Conservation (phyloP, 768 basidiomycete species). For the Trametes meyenii region DNA sequence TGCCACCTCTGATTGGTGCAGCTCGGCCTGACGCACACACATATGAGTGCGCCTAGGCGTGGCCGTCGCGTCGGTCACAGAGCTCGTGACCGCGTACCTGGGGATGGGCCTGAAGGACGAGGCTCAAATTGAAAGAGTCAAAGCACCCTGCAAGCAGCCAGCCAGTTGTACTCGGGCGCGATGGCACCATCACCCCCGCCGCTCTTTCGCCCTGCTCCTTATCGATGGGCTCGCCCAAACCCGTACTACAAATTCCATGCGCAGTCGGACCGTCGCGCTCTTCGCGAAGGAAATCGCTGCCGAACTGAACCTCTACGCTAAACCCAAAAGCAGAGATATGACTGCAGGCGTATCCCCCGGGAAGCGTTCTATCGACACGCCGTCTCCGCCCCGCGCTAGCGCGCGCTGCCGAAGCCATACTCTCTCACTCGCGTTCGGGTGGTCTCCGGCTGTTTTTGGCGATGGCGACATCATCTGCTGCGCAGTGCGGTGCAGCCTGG, state of each 20-base stretch:
- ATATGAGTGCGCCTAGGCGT: background rate
- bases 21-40: background rate
- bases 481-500: slow-evolving; percentile 4
- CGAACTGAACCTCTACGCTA: slow-evolving; percentile 9
- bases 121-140: background rate
- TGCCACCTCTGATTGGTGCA: background rate
- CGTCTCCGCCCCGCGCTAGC: background rate
- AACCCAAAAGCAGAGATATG: slow-evolving; percentile 3
- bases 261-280: slow-evolving; percentile 4
- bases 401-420: background rate
- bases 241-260: slow-evolving; percentile 14
- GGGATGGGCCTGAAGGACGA: background rate
- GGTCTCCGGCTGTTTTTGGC: slow-evolving; percentile 6
- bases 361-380: slow-evolving; percentile 15
- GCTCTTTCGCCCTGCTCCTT: slow-evolving; percentile 3
- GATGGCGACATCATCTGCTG: slow-evolving; percentile 20
- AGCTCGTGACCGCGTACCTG: slow-evolving; percentile 14
- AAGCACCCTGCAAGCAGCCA: background rate
- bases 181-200: slow-evolving; percentile 7
- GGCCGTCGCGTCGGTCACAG: slow-evolving; percentile 11
- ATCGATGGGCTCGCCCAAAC: slow-evolving; percentile 5
- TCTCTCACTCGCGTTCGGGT: background rate
- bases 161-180: background rate
- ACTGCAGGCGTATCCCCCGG: slow-evolving; percentile 1
- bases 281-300: slow-evolving; percentile 11